Evolutionary conservation across 495 filamentous ascomycete species (phyloP).

Genomic region (Tuber indicum): DNA sequence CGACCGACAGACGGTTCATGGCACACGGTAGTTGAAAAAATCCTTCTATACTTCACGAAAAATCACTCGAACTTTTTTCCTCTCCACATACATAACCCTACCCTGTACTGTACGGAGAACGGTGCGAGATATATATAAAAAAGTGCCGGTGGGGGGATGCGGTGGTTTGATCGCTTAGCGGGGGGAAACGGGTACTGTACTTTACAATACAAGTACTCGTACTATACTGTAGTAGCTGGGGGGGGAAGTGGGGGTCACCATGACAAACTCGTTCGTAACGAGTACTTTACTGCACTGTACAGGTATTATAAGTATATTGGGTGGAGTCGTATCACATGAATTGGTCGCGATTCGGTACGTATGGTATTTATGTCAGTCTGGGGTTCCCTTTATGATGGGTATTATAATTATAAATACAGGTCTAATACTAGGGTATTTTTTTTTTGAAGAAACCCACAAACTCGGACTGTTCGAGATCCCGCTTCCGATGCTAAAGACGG

Average conservation of each 20-base stretch:
- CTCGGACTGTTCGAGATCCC: background rate
- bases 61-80: no score
- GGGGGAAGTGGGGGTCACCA: background rate
- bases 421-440: no score
- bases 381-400: background rate
- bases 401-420: no score
- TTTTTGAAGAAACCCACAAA: background rate
- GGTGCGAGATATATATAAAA: no score
- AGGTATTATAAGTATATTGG: background rate
- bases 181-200: background rate
- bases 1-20: no score
- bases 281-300: no score
- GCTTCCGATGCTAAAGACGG: background rate
- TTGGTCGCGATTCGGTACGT: background rate
- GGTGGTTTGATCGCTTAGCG: no score
- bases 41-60: no score
- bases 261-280: background rate
- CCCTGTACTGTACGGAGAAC: no score
- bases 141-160: background rate
- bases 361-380: background rate
- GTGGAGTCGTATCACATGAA: background rate
- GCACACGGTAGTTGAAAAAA: no score
- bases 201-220: background rate
- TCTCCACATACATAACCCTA: no score
- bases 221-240: background rate